These are phyloP conservation scores for Podospora tetraspora DNA, from an alignment of 495 filamentous ascomycete species.

Conservation along the genomic window DNA sequence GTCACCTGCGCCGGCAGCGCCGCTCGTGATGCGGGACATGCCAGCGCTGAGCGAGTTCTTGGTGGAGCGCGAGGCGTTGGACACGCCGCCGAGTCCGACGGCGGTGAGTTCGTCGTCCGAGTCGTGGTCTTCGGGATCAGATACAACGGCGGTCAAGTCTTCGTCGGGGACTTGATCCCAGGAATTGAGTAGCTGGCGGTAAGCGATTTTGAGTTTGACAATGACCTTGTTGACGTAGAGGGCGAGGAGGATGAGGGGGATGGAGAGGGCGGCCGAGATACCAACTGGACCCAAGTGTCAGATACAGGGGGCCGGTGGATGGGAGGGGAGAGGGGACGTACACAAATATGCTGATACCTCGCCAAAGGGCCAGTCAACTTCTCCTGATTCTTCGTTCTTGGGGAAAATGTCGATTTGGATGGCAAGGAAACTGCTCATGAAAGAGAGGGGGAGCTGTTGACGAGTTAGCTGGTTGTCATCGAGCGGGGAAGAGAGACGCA, in stretches of 20 bases:
- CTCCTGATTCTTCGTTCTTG: slow-evolving; percentile 6
- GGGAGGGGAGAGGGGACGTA: neutral
- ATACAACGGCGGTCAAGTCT: neutral
- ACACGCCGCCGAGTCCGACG: neutral
- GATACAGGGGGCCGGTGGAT: no score
- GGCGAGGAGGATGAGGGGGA: slow-evolving; percentile 14
- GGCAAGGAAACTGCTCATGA: slow-evolving; percentile 20
- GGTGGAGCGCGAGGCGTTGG: slow-evolving; percentile 3
- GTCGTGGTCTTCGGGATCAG: slow-evolving; percentile 7
- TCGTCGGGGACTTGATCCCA: slow-evolving; percentile 1
- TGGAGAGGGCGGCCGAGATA: slow-evolving; percentile 13
- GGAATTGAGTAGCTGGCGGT: slow-evolving; percentile 7
- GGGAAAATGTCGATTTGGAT: slow-evolving; percentile 14
- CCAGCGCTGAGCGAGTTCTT: neutral
- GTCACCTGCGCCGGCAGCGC: neutral
- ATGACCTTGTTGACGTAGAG: slow-evolving; percentile 19
- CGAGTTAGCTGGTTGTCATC: neutral
- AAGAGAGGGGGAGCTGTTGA: slow-evolving; percentile 17
- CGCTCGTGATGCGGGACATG: neutral
- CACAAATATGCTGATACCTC: slow-evolving; percentile 11
- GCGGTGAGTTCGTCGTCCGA: slow-evolving; percentile 13
- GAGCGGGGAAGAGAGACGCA: neutral
- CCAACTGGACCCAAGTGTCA: slow-evolving; percentile 7
- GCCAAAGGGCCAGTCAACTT: slow-evolving; percentile 7
- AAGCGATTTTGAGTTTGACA: slow-evolving; percentile 2